A percentile compares a stretch with the other conserved stretches of the same genome.
These are phyloP conservation scores for Ulvella scutata DNA, from an alignment of 139 green algal species.

Conservation along the genomic window DNA sequence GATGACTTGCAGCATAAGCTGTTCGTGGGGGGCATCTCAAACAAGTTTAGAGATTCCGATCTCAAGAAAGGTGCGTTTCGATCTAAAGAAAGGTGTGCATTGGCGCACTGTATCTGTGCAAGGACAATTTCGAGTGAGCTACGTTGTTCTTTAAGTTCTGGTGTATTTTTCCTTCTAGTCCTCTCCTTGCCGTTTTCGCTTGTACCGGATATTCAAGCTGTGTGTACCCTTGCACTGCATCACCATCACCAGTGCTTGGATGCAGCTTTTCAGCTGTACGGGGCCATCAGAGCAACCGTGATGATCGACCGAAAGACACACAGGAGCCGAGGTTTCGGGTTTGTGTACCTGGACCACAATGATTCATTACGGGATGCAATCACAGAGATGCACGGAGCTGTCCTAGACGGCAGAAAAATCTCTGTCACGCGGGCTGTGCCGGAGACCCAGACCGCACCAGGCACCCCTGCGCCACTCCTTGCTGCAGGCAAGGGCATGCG, in stretches of 20 bases:
- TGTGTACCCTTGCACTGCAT: background rate
- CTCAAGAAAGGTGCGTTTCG: slow-evolving; percentile 11
- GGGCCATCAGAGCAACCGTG: slow-evolving; percentile 9
- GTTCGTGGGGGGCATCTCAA: slow-evolving; percentile 15
- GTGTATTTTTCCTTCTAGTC: too few species aligned
- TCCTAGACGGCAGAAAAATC: background rate
- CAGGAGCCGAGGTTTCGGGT: slow-evolving; percentile 14
- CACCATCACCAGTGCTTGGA: background rate
- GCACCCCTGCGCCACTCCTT: background rate
- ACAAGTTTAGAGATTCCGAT: slow-evolving; percentile 9
- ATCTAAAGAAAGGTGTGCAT: too few species aligned
- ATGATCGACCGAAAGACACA: slow-evolving; percentile 18
- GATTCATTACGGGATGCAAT: background rate
- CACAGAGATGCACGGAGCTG: background rate
- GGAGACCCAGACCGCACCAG: background rate
- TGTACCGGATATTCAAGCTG: too few species aligned
- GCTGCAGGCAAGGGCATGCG: background rate
- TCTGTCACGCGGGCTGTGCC: background rate
- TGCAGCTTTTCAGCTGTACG: slow-evolving; percentile 10
- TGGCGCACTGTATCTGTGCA: too few species aligned
- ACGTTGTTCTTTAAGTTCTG: too few species aligned
- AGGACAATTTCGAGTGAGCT: too few species aligned
- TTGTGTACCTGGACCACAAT: slow-evolving; percentile 12
- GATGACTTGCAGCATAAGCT: slow-evolving; percentile 19
- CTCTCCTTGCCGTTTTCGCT: too few species aligned